Conservation (phyloP, 2,329 filamentous ascomycete species). For the Amauroascus verrucosus region DNA sequence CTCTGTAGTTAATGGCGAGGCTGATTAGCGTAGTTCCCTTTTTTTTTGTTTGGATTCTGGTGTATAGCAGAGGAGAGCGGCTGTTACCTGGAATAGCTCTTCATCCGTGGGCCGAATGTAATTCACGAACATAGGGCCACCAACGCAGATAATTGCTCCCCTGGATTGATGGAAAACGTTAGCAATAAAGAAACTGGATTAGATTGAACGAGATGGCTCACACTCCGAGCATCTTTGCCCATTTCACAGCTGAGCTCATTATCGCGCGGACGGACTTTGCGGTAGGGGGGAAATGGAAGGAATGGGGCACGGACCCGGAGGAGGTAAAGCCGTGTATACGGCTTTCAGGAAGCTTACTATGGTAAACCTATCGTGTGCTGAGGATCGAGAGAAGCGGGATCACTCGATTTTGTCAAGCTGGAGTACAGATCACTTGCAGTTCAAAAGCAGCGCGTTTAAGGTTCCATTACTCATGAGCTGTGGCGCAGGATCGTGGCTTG, state of each 20-base stretch:
- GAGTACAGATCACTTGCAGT: no score
- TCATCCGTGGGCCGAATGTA: slow-evolving; percentile 70
- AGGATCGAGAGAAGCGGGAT: neutral
- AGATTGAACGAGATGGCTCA: slow-evolving; percentile 36
- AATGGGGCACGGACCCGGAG: no score
- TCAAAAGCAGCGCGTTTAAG: no score
- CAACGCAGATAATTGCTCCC: slow-evolving; percentile 60
- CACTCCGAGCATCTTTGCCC: slow-evolving; percentile 61
- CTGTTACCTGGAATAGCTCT: slow-evolving; percentile 61
- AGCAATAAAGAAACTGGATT: neutral
- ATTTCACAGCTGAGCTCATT: slow-evolving; percentile 32
- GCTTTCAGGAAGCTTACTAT: no score
- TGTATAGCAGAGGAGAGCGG: neutral
- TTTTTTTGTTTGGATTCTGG: slow-evolving; percentile 7
- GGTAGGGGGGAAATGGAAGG: neutral
- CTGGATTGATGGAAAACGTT: slow-evolving; percentile 37
- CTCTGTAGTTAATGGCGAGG: slow-evolving; percentile 36
- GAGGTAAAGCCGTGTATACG: no score
- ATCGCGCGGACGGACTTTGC: neutral
- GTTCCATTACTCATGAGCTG: neutral
- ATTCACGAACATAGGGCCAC: slow-evolving; percentile 73
- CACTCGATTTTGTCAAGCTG: no score
- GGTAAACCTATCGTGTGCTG: no score
- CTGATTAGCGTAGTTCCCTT: slow-evolving; percentile 4
- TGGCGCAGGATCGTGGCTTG: neutral